Conservation (phyloP, 164 flowering plant genomes). For the Macadamia integrifolia region DNA sequence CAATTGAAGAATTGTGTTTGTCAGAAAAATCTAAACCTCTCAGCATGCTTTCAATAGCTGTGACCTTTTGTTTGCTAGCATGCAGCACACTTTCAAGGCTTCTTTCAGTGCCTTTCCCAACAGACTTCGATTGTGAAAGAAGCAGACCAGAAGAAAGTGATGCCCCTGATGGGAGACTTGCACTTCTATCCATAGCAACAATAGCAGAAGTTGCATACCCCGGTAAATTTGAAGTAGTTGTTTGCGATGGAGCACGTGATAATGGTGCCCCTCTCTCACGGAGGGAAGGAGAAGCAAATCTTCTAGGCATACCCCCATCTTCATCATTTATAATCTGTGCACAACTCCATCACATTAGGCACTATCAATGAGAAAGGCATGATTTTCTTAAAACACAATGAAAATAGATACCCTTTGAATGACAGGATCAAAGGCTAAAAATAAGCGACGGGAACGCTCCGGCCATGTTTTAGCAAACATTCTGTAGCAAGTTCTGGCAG, state of each 20-base stretch:
- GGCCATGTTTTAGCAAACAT: conserved; percentile 99
- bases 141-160: conserved; percentile 77
- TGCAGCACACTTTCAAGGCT: conserved; percentile 92
- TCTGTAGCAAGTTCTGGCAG: conserved; percentile 90
- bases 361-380: background rate
- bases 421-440: conserved; percentile 82
- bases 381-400: background rate
- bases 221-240: conserved; percentile 52
- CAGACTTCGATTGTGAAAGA: conserved; percentile 62
- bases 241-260: conserved; percentile 44
- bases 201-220: conserved; percentile 97
- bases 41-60: conserved; percentile 97
- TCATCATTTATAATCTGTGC: conserved; percentile 90
- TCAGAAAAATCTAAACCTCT: conserved; percentile 75
- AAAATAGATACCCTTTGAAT: conserved; percentile 71
- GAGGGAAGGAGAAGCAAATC: conserved; percentile 89
- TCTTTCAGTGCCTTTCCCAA: conserved; percentile 66
- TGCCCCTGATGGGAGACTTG: conserved; percentile 53
- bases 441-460: conserved; percentile 88
- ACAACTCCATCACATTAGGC: conserved; percentile 8
- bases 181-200: conserved; percentile 93
- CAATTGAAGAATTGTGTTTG: conserved; percentile 44
- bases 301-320: conserved; percentile 82
- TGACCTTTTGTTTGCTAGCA: conserved; percentile 90
- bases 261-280: conserved; percentile 68